Percentiles rank a stretch among this genome's conserved stretches.
These are phyloP conservation scores for Wickerhamiella slavikovae DNA, from an alignment of 805 yeast species.

Conservation along the genomic window DNA sequence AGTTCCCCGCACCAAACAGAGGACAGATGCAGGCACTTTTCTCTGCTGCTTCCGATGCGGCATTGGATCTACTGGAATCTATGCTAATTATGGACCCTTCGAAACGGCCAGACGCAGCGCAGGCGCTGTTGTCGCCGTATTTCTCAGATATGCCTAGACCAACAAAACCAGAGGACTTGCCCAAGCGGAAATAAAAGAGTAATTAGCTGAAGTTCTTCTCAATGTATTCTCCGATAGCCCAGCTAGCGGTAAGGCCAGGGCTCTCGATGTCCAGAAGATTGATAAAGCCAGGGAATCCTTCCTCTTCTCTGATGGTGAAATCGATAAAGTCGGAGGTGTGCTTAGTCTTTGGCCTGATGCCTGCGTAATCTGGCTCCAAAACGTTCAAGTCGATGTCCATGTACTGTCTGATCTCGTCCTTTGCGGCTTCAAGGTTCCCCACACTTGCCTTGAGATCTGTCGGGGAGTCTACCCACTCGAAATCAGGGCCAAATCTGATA, in stretches of 20 bases:
- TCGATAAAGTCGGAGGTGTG: slow-evolving; percentile 36
- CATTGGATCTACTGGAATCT: slow-evolving; percentile 51
- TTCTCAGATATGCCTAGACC: slow-evolving; percentile 60
- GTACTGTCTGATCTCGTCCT: slow-evolving; percentile 33
- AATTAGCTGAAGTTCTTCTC: slow-evolving; percentile 6
- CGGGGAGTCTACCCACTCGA: slow-evolving; percentile 45
- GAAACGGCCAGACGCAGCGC: slow-evolving; percentile 42
- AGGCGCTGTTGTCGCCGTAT: slow-evolving; percentile 43
- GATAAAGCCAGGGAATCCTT: slow-evolving; percentile 56
- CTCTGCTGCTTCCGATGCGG: slow-evolving; percentile 75
- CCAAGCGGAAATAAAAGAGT: slow-evolving; percentile 19
- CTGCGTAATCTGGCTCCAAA: slow-evolving; percentile 49
- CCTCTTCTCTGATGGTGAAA: slow-evolving; percentile 50
- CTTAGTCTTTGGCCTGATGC: slow-evolving; percentile 66
- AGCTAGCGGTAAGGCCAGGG: slow-evolving; percentile 68
- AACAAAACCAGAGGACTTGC: slow-evolving; percentile 41
- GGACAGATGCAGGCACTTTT: slow-evolving; percentile 65
- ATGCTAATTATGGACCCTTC: slow-evolving; percentile 64
- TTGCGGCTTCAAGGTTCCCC: slow-evolving; percentile 32
- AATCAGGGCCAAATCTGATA: slow-evolving; percentile 70
- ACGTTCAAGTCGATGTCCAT: slow-evolving; percentile 34
- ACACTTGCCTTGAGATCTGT: slow-evolving; percentile 14
- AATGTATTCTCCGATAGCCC: slow-evolving; percentile 71
- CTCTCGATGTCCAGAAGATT: slow-evolving; percentile 72
- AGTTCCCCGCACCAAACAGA: slow-evolving; percentile 70